Evolutionary conservation across 495 filamentous ascomycete genomes (phyloP).

Genomic region (Patellaria atrata): DNA sequence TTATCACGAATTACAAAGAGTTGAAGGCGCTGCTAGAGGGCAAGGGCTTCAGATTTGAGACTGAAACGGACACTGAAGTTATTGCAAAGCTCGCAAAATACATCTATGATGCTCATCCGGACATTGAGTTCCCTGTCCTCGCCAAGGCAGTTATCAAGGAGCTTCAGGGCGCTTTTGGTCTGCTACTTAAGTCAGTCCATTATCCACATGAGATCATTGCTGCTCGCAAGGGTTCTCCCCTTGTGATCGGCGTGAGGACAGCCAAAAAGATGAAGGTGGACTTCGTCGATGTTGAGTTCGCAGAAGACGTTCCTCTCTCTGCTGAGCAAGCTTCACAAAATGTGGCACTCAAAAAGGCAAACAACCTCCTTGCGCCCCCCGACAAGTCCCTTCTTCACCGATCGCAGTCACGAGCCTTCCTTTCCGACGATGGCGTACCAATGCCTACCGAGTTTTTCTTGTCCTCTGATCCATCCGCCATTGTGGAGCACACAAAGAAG

Average conservation of each 20-base stretch:
- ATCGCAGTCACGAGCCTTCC: conserved; percentile 94
- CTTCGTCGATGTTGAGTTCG: conserved; percentile 96
- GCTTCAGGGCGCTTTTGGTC: conserved; percentile 91
- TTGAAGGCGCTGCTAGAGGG: conserved; percentile 78
- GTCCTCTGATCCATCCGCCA: conserved; percentile 93
- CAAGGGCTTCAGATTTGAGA: conserved; percentile 98
- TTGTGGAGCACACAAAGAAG: conserved; percentile 99
- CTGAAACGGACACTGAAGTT: conserved; percentile 96
- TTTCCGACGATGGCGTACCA: conserved; percentile 91
- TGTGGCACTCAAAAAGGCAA: conserved; percentile 78
- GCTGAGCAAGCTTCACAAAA: conserved; percentile 95
- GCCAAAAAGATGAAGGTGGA: conserved; percentile 99
- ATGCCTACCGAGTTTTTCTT: conserved; percentile 99
- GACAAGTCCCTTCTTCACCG: conserved; percentile 97
- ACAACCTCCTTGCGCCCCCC: conserved; percentile 65
- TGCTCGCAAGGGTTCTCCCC: conserved; percentile 90
- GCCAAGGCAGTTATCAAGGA: conserved; percentile 97
- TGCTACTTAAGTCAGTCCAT: conserved; percentile 94
- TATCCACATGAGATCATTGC: conserved; percentile 97
- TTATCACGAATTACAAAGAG: conserved; percentile 99
- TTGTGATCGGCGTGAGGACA: conserved; percentile 90
- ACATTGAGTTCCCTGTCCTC: conserved; percentile 87
- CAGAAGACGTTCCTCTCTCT: conserved; percentile 62
- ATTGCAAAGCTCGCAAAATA: conserved; percentile 98
- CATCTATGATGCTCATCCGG: conserved; percentile 88